Evolutionary conservation across 306 rosid species (phyloP).

Genomic region (Begonia masoniana): DNA sequence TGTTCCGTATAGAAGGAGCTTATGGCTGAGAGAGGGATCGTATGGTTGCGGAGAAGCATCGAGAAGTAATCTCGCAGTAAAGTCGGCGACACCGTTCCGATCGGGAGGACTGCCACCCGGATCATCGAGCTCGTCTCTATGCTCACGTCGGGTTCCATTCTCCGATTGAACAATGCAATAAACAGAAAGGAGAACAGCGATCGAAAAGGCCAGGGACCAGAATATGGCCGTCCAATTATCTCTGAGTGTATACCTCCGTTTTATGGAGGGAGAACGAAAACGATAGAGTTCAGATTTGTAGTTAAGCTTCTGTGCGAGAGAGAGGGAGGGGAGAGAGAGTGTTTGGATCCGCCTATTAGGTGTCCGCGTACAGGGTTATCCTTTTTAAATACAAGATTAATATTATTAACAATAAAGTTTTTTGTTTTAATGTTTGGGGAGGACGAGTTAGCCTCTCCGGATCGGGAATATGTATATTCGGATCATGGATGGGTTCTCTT

Average conservation of each 20-base stretch:
- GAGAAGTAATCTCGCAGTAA: slow-evolving; percentile 58
- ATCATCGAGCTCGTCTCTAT: slow-evolving; percentile 77
- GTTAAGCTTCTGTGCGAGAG: too few species aligned
- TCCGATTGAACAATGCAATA: slow-evolving; percentile 8
- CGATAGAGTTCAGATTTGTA: too few species aligned
- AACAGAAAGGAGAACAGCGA: neutral
- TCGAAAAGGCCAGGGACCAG: neutral
- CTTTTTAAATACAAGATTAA: too few species aligned
- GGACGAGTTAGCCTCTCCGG: slow-evolving; percentile 1
- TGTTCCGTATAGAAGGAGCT: slow-evolving; percentile 89
- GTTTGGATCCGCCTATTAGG: too few species aligned
- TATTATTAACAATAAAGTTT: too few species aligned
- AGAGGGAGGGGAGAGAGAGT: too few species aligned
- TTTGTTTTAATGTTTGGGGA: neutral
- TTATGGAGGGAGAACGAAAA: too few species aligned
- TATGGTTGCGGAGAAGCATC: slow-evolving; percentile 68
- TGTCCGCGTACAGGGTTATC: too few species aligned
- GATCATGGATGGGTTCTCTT: slow-evolving; percentile 2
- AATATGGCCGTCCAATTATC: too few species aligned
- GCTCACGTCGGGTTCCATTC: slow-evolving; percentile 92
- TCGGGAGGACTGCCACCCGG: slow-evolving; percentile 82
- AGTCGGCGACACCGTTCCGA: slow-evolving; percentile 58
- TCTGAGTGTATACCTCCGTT: too few species aligned
- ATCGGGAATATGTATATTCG: slow-evolving; percentile 1
- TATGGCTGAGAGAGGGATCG: slow-evolving; percentile 74